phyloP scores from a whole-genome alignment of 768 basidiomycete species.

The Psilocybe tampanensis region DNA sequence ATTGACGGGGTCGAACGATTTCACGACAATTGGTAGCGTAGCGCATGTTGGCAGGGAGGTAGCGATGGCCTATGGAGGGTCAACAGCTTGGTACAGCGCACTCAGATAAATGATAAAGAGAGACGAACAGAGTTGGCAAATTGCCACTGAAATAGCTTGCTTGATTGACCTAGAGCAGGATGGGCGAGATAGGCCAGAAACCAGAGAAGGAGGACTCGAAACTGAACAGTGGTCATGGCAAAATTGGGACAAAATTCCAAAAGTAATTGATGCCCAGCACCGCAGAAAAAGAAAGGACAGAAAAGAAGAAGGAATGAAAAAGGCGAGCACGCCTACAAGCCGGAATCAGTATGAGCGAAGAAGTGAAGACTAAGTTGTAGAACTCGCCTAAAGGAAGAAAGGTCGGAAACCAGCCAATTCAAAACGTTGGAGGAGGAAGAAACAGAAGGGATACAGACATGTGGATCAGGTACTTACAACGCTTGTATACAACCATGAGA shows the following conservation, averaged over 20 bases:
- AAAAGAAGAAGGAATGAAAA: not conserved
- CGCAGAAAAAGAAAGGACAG: not conserved
- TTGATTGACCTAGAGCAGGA: constrained; percentile 13
- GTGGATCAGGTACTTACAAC: not conserved
- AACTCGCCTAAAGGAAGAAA: not conserved
- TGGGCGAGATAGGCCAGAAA: not conserved
- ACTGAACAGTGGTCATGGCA: too few relatives aligned
- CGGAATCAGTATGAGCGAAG: not conserved
- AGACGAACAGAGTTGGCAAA: constrained; percentile 18
- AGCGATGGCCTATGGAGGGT: constrained; percentile 16
- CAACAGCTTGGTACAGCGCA: not conserved
- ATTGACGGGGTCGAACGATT: constrained; percentile 21
- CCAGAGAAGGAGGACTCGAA: not conserved
- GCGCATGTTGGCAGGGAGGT: constrained; percentile 29
- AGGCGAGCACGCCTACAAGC: not conserved
- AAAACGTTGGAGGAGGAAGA: not conserved
- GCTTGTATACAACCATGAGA: not conserved
- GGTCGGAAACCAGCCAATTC: not conserved
- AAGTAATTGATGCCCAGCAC: constrained; percentile 12
- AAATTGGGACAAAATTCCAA: not conserved
- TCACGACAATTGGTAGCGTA: constrained; percentile 26
- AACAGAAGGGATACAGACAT: not conserved
- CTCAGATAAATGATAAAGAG: not conserved
- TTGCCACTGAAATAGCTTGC: constrained; percentile 21
- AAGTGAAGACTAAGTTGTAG: not conserved